These are phyloP conservation scores for Colletotrichum orchidophilum DNA, from an alignment of 2,329 filamentous ascomycete genomes.

Conservation along the genomic window DNA sequence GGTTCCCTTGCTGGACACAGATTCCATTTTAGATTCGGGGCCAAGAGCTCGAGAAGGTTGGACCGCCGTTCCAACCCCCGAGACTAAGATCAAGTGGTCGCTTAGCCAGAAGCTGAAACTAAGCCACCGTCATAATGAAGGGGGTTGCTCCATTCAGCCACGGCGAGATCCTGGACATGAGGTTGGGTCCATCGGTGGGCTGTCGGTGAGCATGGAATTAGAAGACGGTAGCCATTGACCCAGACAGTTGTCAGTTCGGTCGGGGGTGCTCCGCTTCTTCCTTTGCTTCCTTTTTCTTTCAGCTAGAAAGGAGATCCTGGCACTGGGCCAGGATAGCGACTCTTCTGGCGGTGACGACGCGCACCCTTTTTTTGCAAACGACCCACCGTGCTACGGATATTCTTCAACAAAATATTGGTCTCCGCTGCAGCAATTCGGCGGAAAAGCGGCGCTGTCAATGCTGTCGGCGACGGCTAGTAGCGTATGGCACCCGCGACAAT, in stretches of 20 bases:
- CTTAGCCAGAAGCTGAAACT: conserved; percentile 12
- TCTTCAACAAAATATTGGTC: not conserved
- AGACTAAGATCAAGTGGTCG: conserved; percentile 4
- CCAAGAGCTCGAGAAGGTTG: conserved; percentile 19
- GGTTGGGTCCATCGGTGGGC: not conserved
- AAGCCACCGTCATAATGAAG: not conserved
- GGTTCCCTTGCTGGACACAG: not conserved
- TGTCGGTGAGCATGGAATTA: not conserved
- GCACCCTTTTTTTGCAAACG: not conserved
- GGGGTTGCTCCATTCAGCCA: not conserved
- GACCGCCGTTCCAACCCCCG: conserved; percentile 4
- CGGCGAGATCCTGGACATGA: not conserved
- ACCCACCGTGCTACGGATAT: not conserved
- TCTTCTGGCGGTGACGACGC: not conserved
- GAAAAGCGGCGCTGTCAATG: not conserved
- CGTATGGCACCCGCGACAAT: not conserved
- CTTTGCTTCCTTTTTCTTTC: not conserved
- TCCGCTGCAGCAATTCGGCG: not conserved
- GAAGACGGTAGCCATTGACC: not conserved
- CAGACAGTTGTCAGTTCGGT: not conserved
- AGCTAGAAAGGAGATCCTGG: not conserved
- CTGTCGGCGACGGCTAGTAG: not conserved
- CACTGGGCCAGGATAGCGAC: not conserved
- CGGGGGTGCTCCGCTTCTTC: not conserved
- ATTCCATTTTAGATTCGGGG: not conserved